These are phyloP conservation scores for Avena insularis DNA, from an alignment of 176 grass and related monocot genomes.

Conservation along the genomic window DNA sequence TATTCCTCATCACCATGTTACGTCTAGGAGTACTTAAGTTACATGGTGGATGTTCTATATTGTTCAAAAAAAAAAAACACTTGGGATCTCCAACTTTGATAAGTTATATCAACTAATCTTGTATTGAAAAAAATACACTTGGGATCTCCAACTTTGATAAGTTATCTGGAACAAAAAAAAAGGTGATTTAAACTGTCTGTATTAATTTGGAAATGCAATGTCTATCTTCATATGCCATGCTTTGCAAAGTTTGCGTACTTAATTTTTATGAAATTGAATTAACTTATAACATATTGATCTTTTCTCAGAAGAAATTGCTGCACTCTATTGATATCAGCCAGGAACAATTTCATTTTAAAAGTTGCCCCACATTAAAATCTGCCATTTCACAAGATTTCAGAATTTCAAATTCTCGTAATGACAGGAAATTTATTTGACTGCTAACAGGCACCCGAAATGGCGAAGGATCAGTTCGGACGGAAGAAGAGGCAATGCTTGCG, in stretches of 20 bases:
- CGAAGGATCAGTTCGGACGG: conserved; percentile 55
- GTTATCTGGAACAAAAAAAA: background rate
- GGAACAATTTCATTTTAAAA: background rate
- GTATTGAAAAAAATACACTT: background rate
- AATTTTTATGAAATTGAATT: background rate
- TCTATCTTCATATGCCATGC: background rate
- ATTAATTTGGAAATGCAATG: background rate
- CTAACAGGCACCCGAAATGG: conserved; percentile 49
- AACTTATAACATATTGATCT: background rate
- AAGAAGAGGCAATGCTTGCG: conserved; percentile 70
- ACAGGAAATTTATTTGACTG: background rate
- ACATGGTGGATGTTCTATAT: background rate
- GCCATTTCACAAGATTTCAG: background rate
- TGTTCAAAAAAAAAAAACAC: no score
- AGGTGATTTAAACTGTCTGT: background rate
- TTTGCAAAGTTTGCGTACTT: background rate
- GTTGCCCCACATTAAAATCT: background rate
- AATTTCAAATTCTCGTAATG: background rate
- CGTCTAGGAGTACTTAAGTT: background rate
- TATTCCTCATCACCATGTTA: background rate
- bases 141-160: background rate
- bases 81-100: no score
- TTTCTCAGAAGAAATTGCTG: background rate
- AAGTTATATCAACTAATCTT: background rate
- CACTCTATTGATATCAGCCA: background rate